Base-by-base conservation (phyloP, 176 grass and related monocot genomes). In the Cymbopogon citratus region DNA sequence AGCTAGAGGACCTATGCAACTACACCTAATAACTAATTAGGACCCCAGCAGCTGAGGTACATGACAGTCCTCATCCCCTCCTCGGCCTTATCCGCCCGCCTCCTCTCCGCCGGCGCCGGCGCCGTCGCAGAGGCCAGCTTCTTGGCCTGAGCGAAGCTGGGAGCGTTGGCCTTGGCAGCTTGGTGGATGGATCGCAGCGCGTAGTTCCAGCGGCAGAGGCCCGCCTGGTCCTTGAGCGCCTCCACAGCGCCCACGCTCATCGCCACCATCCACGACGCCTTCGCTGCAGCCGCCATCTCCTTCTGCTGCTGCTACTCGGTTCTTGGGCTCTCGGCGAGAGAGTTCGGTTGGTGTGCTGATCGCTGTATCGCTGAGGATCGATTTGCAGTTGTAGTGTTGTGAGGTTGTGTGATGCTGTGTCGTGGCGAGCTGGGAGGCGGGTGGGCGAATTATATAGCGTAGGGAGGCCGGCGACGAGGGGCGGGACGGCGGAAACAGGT, bases 131-230 rank as follows among this genome's bases (percentile, higher is more conserved):
- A n/a, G n/a, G n/a, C 31, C 31, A 33, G 31, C 31, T 33, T 33
- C 38, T 40, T 40, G 38, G 38, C 38, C 38, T 40, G 38, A 7
- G 8, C 38, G 38, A 40, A 10, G 38, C 8, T 40, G 6, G 38
- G 8, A 40, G 38, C 9, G 38, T 40, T 40, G 8, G 38, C 38
- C 8, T 40, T 40, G 38, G 38, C 38, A 1, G 38, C 38, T 8
- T 6, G 8, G 38, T 40, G 38, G 38, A 40, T 1, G 38, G 38
- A 40, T 0, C 81, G 49, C 25, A 93, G 23, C 0, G 86, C 86
- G 34, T 93, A 91, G 85, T 94, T 97, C 94, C 89, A 97, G 16
- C 94, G 73, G 63, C 91, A 94, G 25, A 91, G 91, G 0, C 94
- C 91, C 0, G 46, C 85, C 59, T 97, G 91, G 67, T 95, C 90